phyloP scores from a whole-genome alignment of 345 rosid species.

The Rhizophora mangle region DNA sequence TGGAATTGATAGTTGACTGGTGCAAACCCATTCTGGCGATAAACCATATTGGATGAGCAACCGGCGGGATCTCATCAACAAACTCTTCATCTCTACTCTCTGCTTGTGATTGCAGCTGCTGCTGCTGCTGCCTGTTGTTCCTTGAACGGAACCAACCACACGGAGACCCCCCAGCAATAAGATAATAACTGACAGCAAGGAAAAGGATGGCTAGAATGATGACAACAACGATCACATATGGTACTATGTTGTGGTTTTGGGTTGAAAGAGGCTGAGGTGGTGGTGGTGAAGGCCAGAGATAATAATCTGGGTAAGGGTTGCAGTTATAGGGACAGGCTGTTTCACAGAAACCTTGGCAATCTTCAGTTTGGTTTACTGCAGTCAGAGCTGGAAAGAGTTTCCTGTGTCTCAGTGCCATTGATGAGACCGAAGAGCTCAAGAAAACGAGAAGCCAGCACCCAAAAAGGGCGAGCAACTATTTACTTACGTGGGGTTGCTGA shows the following conservation, averaged over 20 bases:
- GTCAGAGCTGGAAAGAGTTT: slow-evolving; percentile 44
- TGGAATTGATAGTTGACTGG: slow-evolving; percentile 68
- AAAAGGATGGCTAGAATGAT: slow-evolving; percentile 34
- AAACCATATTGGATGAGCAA: slow-evolving; percentile 75
- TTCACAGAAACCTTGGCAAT: slow-evolving; percentile 46
- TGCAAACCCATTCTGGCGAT: slow-evolving; percentile 73
- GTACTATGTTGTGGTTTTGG: slow-evolving; percentile 25
- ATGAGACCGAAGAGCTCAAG: slow-evolving; percentile 14
- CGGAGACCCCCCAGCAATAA: slow-evolving; percentile 37
- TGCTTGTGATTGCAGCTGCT: slow-evolving; percentile 7
- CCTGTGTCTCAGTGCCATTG: slow-evolving; percentile 44
- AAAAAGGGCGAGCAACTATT: not conserved
- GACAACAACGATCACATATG: slow-evolving; percentile 35
- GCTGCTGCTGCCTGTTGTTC: slow-evolving; percentile 15
- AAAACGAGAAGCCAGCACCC: not conserved
- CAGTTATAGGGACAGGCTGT: slow-evolving; percentile 53
- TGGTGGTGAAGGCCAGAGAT: slow-evolving; percentile 35
- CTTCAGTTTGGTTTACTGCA: slow-evolving; percentile 37
- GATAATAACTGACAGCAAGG: slow-evolving; percentile 39
- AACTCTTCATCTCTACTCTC: slow-evolving; percentile 35
- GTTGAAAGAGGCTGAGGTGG: slow-evolving; percentile 12
- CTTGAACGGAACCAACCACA: slow-evolving; percentile 27
- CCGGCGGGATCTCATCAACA: slow-evolving; percentile 37
- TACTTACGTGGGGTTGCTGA: slow-evolving; percentile 2
- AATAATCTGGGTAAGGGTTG: slow-evolving; percentile 37